These are phyloP conservation scores for Phytopythium litorale DNA, from an alignment of 352 stramenopile species.

Conservation along the genomic window DNA sequence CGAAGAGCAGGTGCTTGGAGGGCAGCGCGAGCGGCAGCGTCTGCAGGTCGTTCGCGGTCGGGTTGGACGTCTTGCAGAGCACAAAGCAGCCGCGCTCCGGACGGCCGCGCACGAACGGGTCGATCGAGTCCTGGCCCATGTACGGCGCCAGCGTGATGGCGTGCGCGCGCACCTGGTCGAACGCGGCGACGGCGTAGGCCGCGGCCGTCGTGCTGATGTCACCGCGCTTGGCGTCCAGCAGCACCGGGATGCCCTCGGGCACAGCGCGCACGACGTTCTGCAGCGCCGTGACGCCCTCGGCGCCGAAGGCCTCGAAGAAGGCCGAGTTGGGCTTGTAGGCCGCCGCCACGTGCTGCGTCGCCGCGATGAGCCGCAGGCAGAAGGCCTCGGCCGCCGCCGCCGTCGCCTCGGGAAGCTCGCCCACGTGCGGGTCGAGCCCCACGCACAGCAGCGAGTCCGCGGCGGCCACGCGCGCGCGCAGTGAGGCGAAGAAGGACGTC, in stretches of 20 bases:
- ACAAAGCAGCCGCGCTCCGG: slow-evolving; percentile 94
- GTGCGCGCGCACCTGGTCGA: slow-evolving; percentile 91
- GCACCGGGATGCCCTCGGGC: slow-evolving; percentile 91
- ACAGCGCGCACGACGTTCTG: slow-evolving; percentile 88
- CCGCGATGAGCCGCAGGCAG: slow-evolving; percentile 94
- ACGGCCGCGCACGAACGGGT: slow-evolving; percentile 92
- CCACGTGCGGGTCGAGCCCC: slow-evolving; percentile 95
- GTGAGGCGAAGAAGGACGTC: slow-evolving; percentile 74
- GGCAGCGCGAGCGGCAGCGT: slow-evolving; percentile 50
- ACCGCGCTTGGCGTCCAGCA: slow-evolving; percentile 98
- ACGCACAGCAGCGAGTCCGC: slow-evolving; percentile 98
- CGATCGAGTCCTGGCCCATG: slow-evolving; percentile 98
- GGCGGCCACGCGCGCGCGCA: slow-evolving; percentile 84
- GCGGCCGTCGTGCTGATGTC: slow-evolving; percentile 98
- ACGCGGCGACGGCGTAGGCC: slow-evolving; percentile 94
- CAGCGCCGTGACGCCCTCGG: slow-evolving; percentile 88
- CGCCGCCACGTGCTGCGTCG: slow-evolving; percentile 91
- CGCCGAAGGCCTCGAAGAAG: slow-evolving; percentile 96
- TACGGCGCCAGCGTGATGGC: slow-evolving; percentile 97
- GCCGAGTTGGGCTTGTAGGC: slow-evolving; percentile 99
- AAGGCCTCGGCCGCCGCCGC: slow-evolving; percentile 92
- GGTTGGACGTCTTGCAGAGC: slow-evolving; percentile 99
- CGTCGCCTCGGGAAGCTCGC: slow-evolving; percentile 72
- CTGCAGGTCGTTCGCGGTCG: slow-evolving; percentile 95
- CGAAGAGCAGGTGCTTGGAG: slow-evolving; percentile 57